phyloP scores from a whole-genome alignment of 1,284 basidiomycete genomes.

The Cryptococcus sp. region DNA sequence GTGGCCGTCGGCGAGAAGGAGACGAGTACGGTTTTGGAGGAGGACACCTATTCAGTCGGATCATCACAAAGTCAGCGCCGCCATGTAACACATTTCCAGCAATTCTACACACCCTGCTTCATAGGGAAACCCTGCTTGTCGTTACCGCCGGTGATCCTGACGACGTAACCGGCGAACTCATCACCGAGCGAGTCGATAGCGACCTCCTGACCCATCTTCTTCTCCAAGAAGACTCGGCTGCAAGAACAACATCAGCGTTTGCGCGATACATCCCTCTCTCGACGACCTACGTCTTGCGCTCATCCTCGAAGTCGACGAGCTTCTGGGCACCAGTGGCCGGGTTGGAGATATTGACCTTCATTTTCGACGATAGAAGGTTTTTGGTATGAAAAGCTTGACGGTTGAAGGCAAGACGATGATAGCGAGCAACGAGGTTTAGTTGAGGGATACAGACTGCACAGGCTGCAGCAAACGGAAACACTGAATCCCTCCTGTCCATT shows the following conservation, averaged over 20 bases:
- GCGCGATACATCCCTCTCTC: background rate
- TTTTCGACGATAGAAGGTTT: constrained; percentile 52
- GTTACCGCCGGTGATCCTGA: constrained; percentile 83
- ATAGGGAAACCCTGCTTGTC: constrained; percentile 82
- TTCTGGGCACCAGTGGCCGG: constrained; percentile 97
- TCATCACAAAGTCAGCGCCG: no score
- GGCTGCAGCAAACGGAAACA: constrained; percentile 1
- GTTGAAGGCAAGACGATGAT: constrained; percentile 2
- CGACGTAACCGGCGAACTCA: constrained; percentile 96
- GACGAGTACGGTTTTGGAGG: constrained; percentile 87
- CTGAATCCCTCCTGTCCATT: no score
- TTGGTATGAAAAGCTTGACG: background rate
- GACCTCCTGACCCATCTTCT: constrained; percentile 95
- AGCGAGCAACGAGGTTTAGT: constrained; percentile 1
- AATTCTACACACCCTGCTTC: constrained; percentile 93
- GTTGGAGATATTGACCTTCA: constrained; percentile 98
- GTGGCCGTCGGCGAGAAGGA: constrained; percentile 93
- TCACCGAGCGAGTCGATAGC: constrained; percentile 83
- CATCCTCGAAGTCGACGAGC: constrained; percentile 90
- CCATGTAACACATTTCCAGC: no score
- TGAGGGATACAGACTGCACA: constrained; percentile 10
- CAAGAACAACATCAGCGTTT: background rate
- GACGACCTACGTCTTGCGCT: constrained; percentile 74
- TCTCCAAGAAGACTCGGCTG: constrained; percentile 93
- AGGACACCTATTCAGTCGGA: constrained; percentile 84